These are phyloP conservation scores for Colletotrichum incanum DNA, from an alignment of 2,329 filamentous ascomycete species.

Conservation along the genomic window DNA sequence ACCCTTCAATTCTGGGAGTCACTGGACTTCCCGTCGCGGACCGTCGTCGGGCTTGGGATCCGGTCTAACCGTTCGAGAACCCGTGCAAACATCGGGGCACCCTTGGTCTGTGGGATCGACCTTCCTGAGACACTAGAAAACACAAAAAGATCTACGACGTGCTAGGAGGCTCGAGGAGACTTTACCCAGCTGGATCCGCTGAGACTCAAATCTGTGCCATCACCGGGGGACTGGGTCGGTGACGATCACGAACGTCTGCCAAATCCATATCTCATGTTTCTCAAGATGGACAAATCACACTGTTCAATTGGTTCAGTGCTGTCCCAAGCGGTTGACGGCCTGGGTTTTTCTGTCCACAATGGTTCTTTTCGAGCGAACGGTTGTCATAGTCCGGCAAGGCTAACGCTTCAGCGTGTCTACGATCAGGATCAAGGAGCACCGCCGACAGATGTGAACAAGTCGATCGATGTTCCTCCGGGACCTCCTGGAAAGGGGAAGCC, in stretches of 20 bases:
- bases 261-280: neutral
- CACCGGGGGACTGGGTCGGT: too few relatives aligned
- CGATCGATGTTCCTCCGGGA: conserved; percentile 60
- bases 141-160: conserved; percentile 33
- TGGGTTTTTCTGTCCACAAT: conserved; percentile 41
- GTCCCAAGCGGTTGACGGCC: conserved; percentile 42
- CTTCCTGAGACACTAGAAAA: conserved; percentile 45
- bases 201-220: neutral
- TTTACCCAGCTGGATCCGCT: neutral
- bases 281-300: conserved; percentile 23
- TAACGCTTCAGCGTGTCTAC: conserved; percentile 75
- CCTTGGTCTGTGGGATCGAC: conserved; percentile 33
- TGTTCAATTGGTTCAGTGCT: conserved; percentile 30
- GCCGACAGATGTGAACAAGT: conserved; percentile 63
- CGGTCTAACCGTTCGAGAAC: conserved; percentile 7
- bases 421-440: conserved; percentile 72
- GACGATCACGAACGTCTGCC: neutral
- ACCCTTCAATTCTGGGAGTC: neutral
- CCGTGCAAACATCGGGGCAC: conserved; percentile 27
- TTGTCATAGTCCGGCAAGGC: conserved; percentile 70
- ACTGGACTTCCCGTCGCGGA: conserved; percentile 11
- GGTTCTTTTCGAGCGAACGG: conserved; percentile 53
- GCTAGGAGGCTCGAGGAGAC: neutral
- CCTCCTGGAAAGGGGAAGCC: conserved; percentile 79
- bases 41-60: conserved; percentile 21